phyloP scores from a whole-genome alignment of 2,329 filamentous ascomycete genomes.

The Didymella segeticola region DNA sequence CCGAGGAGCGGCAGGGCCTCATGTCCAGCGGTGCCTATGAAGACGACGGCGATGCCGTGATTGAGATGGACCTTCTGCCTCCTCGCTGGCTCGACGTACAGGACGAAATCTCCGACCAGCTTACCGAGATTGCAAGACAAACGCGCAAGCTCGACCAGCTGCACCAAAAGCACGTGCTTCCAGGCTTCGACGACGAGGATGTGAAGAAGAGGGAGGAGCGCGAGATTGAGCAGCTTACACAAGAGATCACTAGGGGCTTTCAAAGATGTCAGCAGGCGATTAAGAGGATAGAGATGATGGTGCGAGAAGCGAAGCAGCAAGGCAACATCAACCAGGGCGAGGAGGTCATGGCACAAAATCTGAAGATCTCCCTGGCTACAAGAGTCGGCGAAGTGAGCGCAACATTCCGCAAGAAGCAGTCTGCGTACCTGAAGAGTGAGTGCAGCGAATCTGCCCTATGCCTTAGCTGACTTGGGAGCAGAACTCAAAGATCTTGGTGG shows the following conservation, averaged over 20 bases:
- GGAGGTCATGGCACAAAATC: slow-evolving; percentile 94
- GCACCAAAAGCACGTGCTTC: slow-evolving; percentile 95
- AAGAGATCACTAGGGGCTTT: slow-evolving; percentile 87
- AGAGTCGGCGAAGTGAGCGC: slow-evolving; percentile 92
- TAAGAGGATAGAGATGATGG: slow-evolving; percentile 85
- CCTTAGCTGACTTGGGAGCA: slow-evolving; percentile 31
- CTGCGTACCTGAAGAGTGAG: slow-evolving; percentile 90
- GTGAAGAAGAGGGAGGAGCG: slow-evolving; percentile 84
- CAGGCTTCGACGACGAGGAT: slow-evolving; percentile 95
- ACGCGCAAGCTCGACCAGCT: slow-evolving; percentile 86
- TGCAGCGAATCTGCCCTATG: neutral
- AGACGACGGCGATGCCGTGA: slow-evolving; percentile 91
- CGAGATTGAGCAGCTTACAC: slow-evolving; percentile 89
- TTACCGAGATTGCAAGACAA: slow-evolving; percentile 81
- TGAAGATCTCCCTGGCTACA: slow-evolving; percentile 88
- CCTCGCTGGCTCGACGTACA: slow-evolving; percentile 95
- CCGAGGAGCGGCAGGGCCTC: slow-evolving; percentile 78
- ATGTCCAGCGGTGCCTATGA: slow-evolving; percentile 79
- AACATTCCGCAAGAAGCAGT: slow-evolving; percentile 95
- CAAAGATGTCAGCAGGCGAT: slow-evolving; percentile 90
- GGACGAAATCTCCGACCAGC: slow-evolving; percentile 86
- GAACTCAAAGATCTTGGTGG: slow-evolving; percentile 56
- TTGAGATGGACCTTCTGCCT: slow-evolving; percentile 96
- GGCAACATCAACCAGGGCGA: slow-evolving; percentile 80
- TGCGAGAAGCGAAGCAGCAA: slow-evolving; percentile 76